Percentiles rank a stretch among this genome's conserved stretches.
These are phyloP conservation scores for Adansonia digitata DNA, from an alignment of 345 rosid genomes.

Conservation along the genomic window DNA sequence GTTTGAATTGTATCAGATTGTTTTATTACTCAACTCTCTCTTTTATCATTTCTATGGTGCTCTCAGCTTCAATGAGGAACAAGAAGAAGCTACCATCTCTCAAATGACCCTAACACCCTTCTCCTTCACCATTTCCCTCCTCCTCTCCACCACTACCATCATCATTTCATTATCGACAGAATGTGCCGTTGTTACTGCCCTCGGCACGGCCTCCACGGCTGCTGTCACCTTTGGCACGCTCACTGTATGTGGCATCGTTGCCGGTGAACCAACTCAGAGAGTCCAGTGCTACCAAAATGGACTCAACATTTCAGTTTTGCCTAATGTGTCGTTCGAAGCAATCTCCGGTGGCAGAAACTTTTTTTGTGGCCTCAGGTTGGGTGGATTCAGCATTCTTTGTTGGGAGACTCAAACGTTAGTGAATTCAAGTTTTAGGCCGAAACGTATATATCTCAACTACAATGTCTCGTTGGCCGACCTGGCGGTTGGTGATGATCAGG, in stretches of 20 bases:
- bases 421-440: constrained; percentile 18
- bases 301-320: constrained; percentile 17
- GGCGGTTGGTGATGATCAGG: constrained; percentile 47
- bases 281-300: constrained; percentile 44
- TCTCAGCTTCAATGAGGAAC: constrained; percentile 19
- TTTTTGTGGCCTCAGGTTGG: constrained; percentile 48
- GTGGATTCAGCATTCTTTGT: constrained; percentile 41
- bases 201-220: constrained; percentile 44
- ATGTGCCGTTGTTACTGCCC: constrained; percentile 21
- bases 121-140: neutral
- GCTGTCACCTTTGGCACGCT: constrained; percentile 30
- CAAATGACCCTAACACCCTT: constrained; percentile 22
- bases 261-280: constrained; percentile 33
- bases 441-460: constrained; percentile 32
- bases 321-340: constrained; percentile 41
- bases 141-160: constrained; percentile 10
- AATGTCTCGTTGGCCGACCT: constrained; percentile 29
- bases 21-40: neutral
- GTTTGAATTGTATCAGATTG: neutral
- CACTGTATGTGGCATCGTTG: constrained; percentile 45
- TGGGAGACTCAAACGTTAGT: constrained; percentile 32
- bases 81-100: constrained; percentile 11
- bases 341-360: constrained; percentile 43
- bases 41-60: constrained; percentile 6
- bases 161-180: neutral